Conservation (phyloP, 163 green algal species). For the Chloroidium sp. region DNA sequence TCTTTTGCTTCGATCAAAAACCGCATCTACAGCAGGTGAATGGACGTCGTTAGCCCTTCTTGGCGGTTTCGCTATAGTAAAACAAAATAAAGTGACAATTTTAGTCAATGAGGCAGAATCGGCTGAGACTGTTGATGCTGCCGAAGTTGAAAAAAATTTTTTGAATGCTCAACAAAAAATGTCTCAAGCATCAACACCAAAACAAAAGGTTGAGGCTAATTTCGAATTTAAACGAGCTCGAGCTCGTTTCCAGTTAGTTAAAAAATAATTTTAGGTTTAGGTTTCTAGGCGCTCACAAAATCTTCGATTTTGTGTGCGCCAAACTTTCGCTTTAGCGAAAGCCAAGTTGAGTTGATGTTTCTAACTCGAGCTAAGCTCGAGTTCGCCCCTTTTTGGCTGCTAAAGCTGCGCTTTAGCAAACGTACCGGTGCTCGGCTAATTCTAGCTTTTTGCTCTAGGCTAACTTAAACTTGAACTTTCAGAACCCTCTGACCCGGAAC, state of each 20-base stretch:
- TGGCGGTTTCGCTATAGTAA: slow-evolving; percentile 42
- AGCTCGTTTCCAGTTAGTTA: slow-evolving; percentile 45
- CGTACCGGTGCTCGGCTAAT: too few relatives aligned
- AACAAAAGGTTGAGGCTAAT: slow-evolving; percentile 45
- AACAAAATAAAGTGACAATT: slow-evolving; percentile 44
- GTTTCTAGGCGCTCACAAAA: too few relatives aligned
- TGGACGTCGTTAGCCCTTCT: slow-evolving; percentile 38
- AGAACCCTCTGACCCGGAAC: too few relatives aligned
- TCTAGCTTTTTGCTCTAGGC: too few relatives aligned
- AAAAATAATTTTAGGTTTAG: slow-evolving; percentile 20
- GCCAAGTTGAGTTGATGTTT: too few relatives aligned
- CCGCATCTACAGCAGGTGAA: slow-evolving; percentile 4
- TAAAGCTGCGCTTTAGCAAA: too few relatives aligned
- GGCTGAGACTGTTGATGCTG: slow-evolving; percentile 23
- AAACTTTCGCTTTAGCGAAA: too few relatives aligned
- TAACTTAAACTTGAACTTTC: too few relatives aligned
- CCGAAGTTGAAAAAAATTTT: slow-evolving; percentile 33
- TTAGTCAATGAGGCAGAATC: slow-evolving; percentile 45
- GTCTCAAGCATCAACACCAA: slow-evolving; percentile 30
- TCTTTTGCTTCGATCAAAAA: slow-evolving; percentile 36
- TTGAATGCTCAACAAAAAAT: slow-evolving; percentile 29
- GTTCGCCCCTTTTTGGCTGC: too few relatives aligned
- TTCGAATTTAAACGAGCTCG: slow-evolving; percentile 40
- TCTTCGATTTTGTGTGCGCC: too few relatives aligned
- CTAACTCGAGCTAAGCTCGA: too few relatives aligned